phyloP scores from a whole-genome alignment of 306 rosid species.

The Quercus engelmannii region DNA sequence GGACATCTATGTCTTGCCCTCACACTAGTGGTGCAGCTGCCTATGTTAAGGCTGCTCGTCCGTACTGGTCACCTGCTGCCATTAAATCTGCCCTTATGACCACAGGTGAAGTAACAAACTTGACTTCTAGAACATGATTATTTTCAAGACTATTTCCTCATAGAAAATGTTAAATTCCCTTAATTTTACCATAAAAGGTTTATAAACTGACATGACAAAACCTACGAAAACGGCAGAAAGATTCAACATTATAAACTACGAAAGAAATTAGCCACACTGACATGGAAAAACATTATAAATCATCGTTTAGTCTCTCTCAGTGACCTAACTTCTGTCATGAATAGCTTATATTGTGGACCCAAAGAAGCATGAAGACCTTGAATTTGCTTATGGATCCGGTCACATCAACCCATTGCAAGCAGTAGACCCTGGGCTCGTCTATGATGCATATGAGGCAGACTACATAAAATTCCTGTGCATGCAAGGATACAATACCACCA shows the following conservation, averaged over 20 bases:
- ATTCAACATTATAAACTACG: too few relatives aligned
- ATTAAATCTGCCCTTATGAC: constrained; percentile 36
- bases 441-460: constrained; percentile 11
- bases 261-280: too few relatives aligned
- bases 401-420: constrained; percentile 24
- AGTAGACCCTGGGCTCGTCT: constrained; percentile 19
- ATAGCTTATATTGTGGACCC: constrained; percentile 28
- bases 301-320: not conserved
- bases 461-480: constrained; percentile 22
- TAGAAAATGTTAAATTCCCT: not conserved
- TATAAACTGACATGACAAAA: too few relatives aligned
- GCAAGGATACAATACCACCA: constrained; percentile 33
- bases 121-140: too few relatives aligned
- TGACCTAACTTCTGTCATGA: not conserved
- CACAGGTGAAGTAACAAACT: constrained; percentile 9
- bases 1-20: constrained; percentile 38
- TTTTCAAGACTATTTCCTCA: too few relatives aligned
- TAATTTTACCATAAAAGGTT: too few relatives aligned
- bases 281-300: too few relatives aligned
- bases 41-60: constrained; percentile 31
- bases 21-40: constrained; percentile 33
- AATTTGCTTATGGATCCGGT: constrained; percentile 34
- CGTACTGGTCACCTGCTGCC: constrained; percentile 37
- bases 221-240: too few relatives aligned
- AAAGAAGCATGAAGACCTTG: constrained; percentile 20